These are phyloP conservation scores for Betula pendula DNA, from an alignment of 306 rosid genomes.

Conservation along the genomic window DNA sequence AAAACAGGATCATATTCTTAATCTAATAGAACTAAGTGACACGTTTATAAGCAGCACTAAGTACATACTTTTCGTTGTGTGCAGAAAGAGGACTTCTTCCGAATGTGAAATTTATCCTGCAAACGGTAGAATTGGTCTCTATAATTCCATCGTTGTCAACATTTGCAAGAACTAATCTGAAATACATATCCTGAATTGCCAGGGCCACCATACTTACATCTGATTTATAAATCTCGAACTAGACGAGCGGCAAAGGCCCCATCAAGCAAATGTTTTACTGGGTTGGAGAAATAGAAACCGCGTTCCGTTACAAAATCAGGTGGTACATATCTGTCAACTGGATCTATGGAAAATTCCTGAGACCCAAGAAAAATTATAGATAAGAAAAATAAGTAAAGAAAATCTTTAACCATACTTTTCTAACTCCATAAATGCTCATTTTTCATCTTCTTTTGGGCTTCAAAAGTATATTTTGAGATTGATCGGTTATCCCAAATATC, in stretches of 20 bases:
- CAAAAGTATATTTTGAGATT: background rate
- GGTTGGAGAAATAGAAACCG: slow-evolving; percentile 79
- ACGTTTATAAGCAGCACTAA: background rate
- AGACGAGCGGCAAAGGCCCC: slow-evolving; percentile 85
- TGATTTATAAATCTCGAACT: slow-evolving; percentile 40
- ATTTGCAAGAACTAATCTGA: background rate
- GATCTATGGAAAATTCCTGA: slow-evolving; percentile 69
- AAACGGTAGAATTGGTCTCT: background rate
- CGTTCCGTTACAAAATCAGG: slow-evolving; percentile 53
- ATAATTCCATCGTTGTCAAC: background rate
- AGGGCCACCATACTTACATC: slow-evolving; percentile 14
- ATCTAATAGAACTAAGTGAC: too few relatives aligned
- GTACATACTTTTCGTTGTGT: background rate
- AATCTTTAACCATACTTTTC: slow-evolving; percentile 2
- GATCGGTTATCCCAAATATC: background rate
- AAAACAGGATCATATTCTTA: background rate
- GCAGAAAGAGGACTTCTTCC: background rate
- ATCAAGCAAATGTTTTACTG: slow-evolving; percentile 68
- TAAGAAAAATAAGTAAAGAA: slow-evolving; percentile 26
- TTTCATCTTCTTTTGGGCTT: background rate
- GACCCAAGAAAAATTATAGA: slow-evolving; percentile 23
- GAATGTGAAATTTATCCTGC: background rate
- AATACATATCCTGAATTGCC: background rate
- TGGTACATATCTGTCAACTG: slow-evolving; percentile 59
- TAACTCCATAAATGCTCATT: background rate